Conservation (phyloP, 805 yeast species). For the Metschnikowia orientalis region DNA sequence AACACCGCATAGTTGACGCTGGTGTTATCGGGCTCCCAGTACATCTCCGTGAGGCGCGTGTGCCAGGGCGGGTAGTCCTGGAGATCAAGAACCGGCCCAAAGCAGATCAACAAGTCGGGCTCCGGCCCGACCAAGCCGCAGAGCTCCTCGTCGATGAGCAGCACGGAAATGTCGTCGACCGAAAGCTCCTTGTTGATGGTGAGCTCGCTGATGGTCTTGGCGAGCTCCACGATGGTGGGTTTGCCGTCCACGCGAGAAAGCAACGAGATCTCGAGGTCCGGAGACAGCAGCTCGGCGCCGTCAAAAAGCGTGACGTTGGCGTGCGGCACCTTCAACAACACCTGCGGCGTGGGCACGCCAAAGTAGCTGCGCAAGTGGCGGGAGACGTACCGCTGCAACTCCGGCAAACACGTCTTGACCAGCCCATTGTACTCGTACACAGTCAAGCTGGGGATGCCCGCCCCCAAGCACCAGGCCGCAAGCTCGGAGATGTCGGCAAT, state of each 20-base stretch:
- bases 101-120: conserved; percentile 82
- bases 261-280: conserved; percentile 59
- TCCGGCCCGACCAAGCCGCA: conserved; percentile 79
- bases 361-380: conserved; percentile 65
- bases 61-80: conserved; percentile 99
- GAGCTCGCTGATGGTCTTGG: conserved; percentile 79
- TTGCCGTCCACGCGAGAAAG: conserved; percentile 81
- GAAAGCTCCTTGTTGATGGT: conserved; percentile 57
- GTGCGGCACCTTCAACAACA: conserved; percentile 64
- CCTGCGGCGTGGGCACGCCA: conserved; percentile 67
- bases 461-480: conserved; percentile 82
- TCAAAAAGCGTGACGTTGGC: conserved; percentile 41
- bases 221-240: conserved; percentile 80
- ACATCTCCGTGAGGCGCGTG: conserved; percentile 81
- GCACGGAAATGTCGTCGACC: conserved; percentile 65
- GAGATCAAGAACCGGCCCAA: conserved; percentile 81
- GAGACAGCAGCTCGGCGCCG: conserved; percentile 23
- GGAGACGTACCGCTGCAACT: conserved; percentile 52
- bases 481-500: conserved; percentile 73
- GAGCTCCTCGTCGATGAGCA: conserved; percentile 69
- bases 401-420: conserved; percentile 38
- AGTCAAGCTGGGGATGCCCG: conserved; percentile 70
- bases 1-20: conserved; percentile 80
- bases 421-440: conserved; percentile 79
- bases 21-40: conserved; percentile 83